These are phyloP conservation scores for Cryptosporidium sp. DNA, from an alignment of 169 alveolate genomes.

Conservation along the genomic window DNA sequence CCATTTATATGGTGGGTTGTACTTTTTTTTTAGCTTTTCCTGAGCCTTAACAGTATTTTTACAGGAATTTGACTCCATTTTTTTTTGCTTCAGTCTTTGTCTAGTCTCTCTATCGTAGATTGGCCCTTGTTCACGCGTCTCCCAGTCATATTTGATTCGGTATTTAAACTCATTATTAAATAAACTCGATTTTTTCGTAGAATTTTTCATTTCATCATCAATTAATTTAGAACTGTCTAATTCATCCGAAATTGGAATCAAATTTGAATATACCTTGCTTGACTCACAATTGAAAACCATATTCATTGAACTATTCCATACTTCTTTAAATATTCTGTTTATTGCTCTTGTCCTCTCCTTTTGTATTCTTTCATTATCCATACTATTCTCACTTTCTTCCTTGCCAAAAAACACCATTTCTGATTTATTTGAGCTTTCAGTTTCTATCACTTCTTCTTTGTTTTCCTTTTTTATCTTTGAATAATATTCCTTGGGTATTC, in stretches of 20 bases:
- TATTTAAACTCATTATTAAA: not conserved
- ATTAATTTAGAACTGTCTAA: not conserved
- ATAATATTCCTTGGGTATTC: conserved; percentile 1
- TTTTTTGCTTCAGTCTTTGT: conserved; percentile 4
- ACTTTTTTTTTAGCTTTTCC: conserved; percentile 9
- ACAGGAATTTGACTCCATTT: conserved; percentile 4
- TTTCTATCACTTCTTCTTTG: not conserved
- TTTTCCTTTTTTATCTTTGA: conserved; percentile 16
- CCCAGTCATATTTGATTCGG: conserved; percentile 38
- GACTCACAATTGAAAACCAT: conserved; percentile 9
- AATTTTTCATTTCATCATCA: conserved; percentile 2
- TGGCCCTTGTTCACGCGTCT: conserved; percentile 74
- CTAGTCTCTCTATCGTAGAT: conserved; percentile 16
- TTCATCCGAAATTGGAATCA: conserved; percentile 14
- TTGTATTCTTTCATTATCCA: conserved; percentile 15
- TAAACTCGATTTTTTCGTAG: not conserved
- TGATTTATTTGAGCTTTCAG: not conserved
- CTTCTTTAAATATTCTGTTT: conserved; percentile 21
- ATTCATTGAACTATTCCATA: conserved; percentile 20
- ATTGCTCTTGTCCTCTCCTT: conserved; percentile 5
- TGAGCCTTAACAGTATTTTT: not conserved
- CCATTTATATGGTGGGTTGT: conserved; percentile 67
- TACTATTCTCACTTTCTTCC: not conserved
- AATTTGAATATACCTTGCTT: not conserved
- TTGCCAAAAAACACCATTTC: conserved; percentile 2